phyloP scores from a whole-genome alignment of 257 asterid species.

The Nicotiana tabacum region DNA sequence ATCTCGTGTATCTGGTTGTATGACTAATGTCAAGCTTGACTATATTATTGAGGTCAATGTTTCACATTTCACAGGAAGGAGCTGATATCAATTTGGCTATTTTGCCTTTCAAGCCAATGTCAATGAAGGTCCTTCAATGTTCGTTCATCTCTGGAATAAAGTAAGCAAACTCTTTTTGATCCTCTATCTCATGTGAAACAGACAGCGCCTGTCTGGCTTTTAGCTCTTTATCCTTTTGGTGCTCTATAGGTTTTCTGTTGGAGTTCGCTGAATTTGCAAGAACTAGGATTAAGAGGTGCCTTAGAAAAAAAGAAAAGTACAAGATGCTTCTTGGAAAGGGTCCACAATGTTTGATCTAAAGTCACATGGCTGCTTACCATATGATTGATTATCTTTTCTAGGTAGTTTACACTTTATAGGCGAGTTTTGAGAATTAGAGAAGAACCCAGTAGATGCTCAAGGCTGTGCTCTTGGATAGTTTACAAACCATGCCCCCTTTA shows the following conservation, averaged over 20 bases:
- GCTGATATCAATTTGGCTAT: conserved; percentile 51
- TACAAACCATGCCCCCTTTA: neutral
- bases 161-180: conserved; percentile 31
- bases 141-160: conserved; percentile 71
- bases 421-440: neutral
- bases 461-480: neutral
- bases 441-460: neutral
- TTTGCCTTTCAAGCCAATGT: conserved; percentile 70
- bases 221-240: neutral
- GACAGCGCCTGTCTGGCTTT: neutral
- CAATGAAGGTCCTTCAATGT: conserved; percentile 78
- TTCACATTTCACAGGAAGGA: conserved; percentile 48
- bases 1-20: neutral
- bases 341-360: neutral
- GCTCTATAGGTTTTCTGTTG: neutral
- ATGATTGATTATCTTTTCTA: neutral
- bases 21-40: neutral
- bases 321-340: neutral
- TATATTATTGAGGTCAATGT: neutral
- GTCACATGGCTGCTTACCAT: neutral
- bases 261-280: neutral
- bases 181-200: neutral
- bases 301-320: neutral
- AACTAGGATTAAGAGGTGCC: neutral
- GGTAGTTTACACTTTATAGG: neutral